phyloP scores from a whole-genome alignment of 1,284 basidiomycete species.

The Ceratobasidium sp. region DNA sequence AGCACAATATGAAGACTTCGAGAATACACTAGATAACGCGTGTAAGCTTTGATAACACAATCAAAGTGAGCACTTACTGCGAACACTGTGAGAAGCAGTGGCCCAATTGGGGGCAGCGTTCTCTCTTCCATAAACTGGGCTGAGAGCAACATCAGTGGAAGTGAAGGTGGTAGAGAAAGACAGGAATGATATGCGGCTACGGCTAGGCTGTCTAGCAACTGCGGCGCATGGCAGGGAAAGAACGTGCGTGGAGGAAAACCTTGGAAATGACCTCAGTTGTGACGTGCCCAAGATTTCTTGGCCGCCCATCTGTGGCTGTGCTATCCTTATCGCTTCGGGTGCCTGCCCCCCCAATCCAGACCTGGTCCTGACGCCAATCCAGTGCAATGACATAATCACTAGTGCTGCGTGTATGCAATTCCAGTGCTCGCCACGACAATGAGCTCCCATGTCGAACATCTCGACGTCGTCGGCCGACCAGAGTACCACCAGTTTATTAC shows the following conservation, averaged over 20 bases:
- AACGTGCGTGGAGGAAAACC: slow-evolving; percentile 39
- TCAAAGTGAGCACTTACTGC: slow-evolving; percentile 20
- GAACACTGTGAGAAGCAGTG: slow-evolving; percentile 44
- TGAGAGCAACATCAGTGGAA: slow-evolving; percentile 21
- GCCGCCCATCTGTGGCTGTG: neutral
- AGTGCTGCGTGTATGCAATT: neutral
- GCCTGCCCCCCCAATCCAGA: neutral
- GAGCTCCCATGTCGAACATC: neutral
- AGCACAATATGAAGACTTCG: slow-evolving; percentile 87
- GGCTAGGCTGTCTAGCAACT: no score
- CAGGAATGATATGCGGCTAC: no score
- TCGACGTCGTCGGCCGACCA: neutral
- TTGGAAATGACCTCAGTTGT: slow-evolving; percentile 11
- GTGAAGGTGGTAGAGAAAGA: neutral
- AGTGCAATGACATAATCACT: neutral
- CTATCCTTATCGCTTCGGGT: neutral
- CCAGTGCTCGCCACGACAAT: slow-evolving; percentile 10
- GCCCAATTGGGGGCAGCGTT: slow-evolving; percentile 41
- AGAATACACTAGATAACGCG: slow-evolving; percentile 75
- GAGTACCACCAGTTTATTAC: slow-evolving; percentile 36
- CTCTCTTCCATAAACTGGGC: slow-evolving; percentile 39
- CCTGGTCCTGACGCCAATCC: neutral
- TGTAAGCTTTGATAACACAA: neutral
- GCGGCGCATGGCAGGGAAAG: slow-evolving; percentile 11
- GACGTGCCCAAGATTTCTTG: neutral